Evolutionary conservation across 148 eudicot species (phyloP).

Genomic region (Persicaria tinctoria): DNA sequence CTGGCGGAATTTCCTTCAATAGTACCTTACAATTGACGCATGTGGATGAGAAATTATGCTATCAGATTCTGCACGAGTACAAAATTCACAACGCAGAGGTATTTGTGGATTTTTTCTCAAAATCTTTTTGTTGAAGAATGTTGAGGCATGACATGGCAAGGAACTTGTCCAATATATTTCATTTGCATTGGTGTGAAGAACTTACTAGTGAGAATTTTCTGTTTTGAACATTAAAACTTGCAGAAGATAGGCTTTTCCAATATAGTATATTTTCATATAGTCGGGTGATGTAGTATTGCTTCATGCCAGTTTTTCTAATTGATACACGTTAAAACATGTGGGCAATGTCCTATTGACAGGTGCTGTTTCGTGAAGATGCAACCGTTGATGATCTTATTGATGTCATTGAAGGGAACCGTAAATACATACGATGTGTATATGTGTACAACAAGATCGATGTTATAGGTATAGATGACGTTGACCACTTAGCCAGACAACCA

Average conservation of each 20-base stretch:
- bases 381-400: constrained; percentile 98
- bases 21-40: constrained; percentile 78
- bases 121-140: neutral
- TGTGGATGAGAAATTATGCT: constrained; percentile 98
- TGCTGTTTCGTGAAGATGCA: constrained; percentile 98
- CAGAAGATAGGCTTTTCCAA: neutral
- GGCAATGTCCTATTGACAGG: constrained; percentile 26
- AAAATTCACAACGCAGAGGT: constrained; percentile 99
- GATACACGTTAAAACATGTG: neutral
- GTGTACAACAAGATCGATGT: constrained; percentile 99
- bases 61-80: constrained; percentile 96
- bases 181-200: neutral
- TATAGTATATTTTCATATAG: neutral
- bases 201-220: neutral
- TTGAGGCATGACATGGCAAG: neutral
- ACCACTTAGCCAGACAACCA: constrained; percentile 84
- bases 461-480: constrained; percentile 98
- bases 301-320: neutral
- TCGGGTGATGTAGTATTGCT: neutral
- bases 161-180: neutral
- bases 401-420: constrained; percentile 98
- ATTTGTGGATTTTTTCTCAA: constrained; percentile 1
- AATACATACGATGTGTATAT: constrained; percentile 92
- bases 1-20: constrained; percentile 97
- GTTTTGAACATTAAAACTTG: neutral